Evolutionary conservation across 352 stramenopile species (phyloP), one percentile per base, ranked within the genome.

Genomic region (Pythium rishiriense): DNA sequence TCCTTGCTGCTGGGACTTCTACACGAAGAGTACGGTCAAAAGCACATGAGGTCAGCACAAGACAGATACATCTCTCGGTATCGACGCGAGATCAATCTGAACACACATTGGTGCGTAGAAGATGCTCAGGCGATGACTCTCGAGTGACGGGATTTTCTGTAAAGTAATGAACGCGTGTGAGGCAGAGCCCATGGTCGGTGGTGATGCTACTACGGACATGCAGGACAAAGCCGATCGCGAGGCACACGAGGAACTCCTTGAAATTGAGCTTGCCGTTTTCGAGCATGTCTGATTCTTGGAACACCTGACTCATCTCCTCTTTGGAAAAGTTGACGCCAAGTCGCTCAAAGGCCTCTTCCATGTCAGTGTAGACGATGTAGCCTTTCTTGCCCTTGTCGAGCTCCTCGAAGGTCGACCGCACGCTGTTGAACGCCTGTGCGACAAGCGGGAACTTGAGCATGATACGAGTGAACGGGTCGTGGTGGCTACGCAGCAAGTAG

Each of bases 211-310:
- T n/a, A 58, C 78, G 49, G 74, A 94, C 86, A 28, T 95, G 85
- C 22, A 96, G 77, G 19, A 97, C 81, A 56, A 94, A 97, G 29
- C 78, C 84, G 28, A 97, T 91, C 0, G 84, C 87, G 43, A 97
- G 81, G 37, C 85, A 95, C 7, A 93, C 81, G 49, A 97, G 81
- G 42, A 96, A 96, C 68, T 96, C 88, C 54, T 94, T 95, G 65
- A 96, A 96, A 25, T 67, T 90, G 17, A 97, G 78, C 37, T 73
- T 74, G 48, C 85, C 85, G 58, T 88, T 83, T 57, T 94, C 79
- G 55, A 81, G 74, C 80, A 96, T 90, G 58, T 96, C 88, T 29
- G 87, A 92, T 57, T 94, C 87, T 45, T 90, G 66, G 50, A 92
- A 90, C 17, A 91, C 81, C 56, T 93, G 79, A 5, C 73, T 49